Evolutionary conservation across 495 filamentous ascomycete species (phyloP), one percentile per base, ranked within the genome.

Genomic region (Hypoxylon crocopeplum): DNA sequence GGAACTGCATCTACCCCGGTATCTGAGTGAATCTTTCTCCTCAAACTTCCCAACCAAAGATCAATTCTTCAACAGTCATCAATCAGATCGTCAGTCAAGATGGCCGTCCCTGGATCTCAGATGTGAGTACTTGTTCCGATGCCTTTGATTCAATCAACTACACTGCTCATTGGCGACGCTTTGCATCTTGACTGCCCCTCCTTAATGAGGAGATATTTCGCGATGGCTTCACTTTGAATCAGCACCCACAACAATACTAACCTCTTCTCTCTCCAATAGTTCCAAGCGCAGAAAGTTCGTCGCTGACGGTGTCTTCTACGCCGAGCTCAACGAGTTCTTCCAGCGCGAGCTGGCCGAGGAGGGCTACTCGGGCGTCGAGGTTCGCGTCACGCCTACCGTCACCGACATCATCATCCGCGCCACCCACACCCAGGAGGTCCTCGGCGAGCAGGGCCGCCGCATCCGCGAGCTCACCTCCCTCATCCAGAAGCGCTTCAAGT

Each of bases 271-370:
- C 17, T 10, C 7, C 34, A 64, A 66, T 66, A 90, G 88, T 79
- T 97, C 93, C 74, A 98, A 98, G 89, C 88, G 92, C 76, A 88
- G 94, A 82, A 98, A 98, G 90, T 98, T 98, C 86, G 93, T 98
- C 79, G 95, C 95, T 73, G 95, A 98, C 79, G 95, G 94, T 83
- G 95, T 98, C 77, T 98, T 98, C 90, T 98, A 97, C 79, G 95
- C 95, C 82, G 94, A 98, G 82, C 82, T 98, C 79, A 98, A 98
- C 88, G 94, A 98, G 84, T 98, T 98, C 90, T 98, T 98, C 92
- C 95, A 97, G 85, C 93, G 95, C 77, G 94, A 98, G 72, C 84
- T 98, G 75, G 93, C 93, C 76, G 93, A 98, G 86, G 95, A 98
- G 85, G 94, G 94, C 67, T 98, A 98, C 84, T 98, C 95, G 27